These are phyloP conservation scores for Pyrus betulifolia DNA, from an alignment of 306 rosid genomes.

Conservation along the genomic window DNA sequence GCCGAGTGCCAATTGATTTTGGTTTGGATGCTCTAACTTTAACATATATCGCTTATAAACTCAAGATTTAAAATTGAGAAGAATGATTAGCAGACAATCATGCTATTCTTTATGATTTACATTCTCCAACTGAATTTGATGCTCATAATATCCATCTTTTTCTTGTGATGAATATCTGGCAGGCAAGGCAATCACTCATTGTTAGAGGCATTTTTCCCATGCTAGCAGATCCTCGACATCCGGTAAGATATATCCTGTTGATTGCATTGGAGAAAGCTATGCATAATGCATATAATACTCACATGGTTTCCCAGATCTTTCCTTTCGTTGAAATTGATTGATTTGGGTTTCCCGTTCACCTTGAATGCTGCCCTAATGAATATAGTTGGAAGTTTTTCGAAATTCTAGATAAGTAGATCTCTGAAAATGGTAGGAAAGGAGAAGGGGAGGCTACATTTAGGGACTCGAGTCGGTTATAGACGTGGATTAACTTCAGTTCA, in stretches of 20 bases:
- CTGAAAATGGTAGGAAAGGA: neutral
- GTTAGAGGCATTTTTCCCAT: conserved; percentile 87
- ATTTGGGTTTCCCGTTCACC: neutral
- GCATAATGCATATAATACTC: neutral
- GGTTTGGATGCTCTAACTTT: neutral
- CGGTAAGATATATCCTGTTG: conserved; percentile 24
- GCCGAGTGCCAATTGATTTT: neutral
- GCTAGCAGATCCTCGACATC: conserved; percentile 96
- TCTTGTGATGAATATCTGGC: conserved; percentile 6
- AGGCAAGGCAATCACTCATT: conserved; percentile 92
- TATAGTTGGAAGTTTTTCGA: neutral
- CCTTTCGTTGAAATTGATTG: neutral
- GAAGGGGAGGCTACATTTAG: neutral
- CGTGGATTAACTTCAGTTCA: neutral
- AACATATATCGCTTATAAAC: neutral
- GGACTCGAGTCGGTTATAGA: neutral
- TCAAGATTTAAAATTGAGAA: neutral
- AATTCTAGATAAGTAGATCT: neutral
- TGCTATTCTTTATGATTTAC: neutral
- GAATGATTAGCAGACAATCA: neutral
- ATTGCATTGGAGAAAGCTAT: neutral
- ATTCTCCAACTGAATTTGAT: neutral
- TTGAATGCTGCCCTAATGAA: neutral
- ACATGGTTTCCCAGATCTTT: neutral
- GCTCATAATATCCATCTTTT: no score